Evolutionary conservation across 1,284 basidiomycete species (phyloP).

Genomic region (Boletus mariae): DNA sequence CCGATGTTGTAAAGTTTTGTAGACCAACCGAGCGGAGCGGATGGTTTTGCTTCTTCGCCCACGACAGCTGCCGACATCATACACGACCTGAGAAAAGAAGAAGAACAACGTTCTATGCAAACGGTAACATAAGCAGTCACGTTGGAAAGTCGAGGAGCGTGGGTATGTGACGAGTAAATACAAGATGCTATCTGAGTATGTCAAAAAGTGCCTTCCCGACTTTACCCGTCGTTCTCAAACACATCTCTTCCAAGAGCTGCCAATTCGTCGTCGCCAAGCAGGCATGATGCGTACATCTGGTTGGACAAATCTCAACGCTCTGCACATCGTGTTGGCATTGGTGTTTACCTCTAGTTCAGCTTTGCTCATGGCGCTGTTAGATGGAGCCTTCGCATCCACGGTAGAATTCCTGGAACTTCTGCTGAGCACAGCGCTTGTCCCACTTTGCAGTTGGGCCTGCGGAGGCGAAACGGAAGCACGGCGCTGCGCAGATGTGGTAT

Average conservation of each 20-base stretch:
- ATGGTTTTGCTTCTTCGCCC: slow-evolving; percentile 6
- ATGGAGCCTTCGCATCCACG: neutral
- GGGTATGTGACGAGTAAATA: neutral
- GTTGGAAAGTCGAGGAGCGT: neutral
- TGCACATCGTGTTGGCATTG: neutral
- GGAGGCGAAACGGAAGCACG: neutral
- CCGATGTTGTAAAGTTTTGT: slow-evolving; percentile 16
- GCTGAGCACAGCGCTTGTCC: neutral
- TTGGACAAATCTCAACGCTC: slow-evolving; percentile 5
- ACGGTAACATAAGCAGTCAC: neutral
- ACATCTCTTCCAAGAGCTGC: slow-evolving; percentile 17
- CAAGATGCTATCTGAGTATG: neutral
- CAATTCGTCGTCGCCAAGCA: slow-evolving; percentile 22
- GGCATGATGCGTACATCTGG: slow-evolving; percentile 26
- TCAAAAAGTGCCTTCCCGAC: neutral
- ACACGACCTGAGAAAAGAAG: neutral
- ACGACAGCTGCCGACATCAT: slow-evolving; percentile 13
- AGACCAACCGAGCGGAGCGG: slow-evolving; percentile 17
- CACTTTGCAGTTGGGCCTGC: neutral
- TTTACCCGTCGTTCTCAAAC: slow-evolving; percentile 11
- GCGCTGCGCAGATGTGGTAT: neutral
- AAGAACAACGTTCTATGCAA: neutral
- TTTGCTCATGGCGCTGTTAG: slow-evolving; percentile 1
- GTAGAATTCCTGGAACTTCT: neutral
- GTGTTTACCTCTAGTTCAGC: slow-evolving; percentile 27